These are phyloP conservation scores for Cyclotella cryptica DNA, from an alignment of 108 stramenopile species.

Conservation along the genomic window DNA sequence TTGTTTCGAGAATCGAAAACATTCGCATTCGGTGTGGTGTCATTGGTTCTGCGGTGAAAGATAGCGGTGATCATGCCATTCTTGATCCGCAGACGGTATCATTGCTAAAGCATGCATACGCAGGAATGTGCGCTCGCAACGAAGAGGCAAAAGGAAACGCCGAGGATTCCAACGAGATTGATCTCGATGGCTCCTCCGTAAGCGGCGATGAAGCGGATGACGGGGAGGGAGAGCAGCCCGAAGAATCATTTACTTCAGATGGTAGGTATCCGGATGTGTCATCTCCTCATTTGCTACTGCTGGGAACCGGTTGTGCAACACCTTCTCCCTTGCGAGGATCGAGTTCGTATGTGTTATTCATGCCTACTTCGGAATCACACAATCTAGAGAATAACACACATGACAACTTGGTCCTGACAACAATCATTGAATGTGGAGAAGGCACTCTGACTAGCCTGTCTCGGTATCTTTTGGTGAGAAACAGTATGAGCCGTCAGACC, in stretches of 20 bases:
- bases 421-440: slow-evolving; percentile 79
- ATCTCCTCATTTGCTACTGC: slow-evolving; percentile 61
- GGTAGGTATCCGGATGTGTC: slow-evolving; percentile 4
- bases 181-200: slow-evolving; percentile 44
- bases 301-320: slow-evolving; percentile 91
- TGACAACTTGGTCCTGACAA: slow-evolving; percentile 46
- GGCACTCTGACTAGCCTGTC: slow-evolving; percentile 67
- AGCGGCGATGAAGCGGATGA: slow-evolving; percentile 35
- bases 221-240: slow-evolving; percentile 4
- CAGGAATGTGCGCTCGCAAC: slow-evolving; percentile 3
- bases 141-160: not conserved
- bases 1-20: slow-evolving; percentile 34
- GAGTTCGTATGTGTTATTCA: slow-evolving; percentile 69
- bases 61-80: slow-evolving; percentile 1
- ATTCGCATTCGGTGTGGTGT: slow-evolving; percentile 33
- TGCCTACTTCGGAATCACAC: slow-evolving; percentile 42
- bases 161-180: slow-evolving; percentile 69
- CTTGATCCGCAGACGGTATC: slow-evolving; percentile 12
- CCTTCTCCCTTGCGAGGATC: slow-evolving; percentile 78
- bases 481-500: not conserved
- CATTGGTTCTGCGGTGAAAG: not conserved
- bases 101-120: slow-evolving; percentile 26
- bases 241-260: slow-evolving; percentile 18
- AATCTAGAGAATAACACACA: not conserved
- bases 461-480: slow-evolving; percentile 35